Evolutionary conservation across 2,329 filamentous ascomycete genomes (phyloP).

Genomic region (Pseudocercospora musae): DNA sequence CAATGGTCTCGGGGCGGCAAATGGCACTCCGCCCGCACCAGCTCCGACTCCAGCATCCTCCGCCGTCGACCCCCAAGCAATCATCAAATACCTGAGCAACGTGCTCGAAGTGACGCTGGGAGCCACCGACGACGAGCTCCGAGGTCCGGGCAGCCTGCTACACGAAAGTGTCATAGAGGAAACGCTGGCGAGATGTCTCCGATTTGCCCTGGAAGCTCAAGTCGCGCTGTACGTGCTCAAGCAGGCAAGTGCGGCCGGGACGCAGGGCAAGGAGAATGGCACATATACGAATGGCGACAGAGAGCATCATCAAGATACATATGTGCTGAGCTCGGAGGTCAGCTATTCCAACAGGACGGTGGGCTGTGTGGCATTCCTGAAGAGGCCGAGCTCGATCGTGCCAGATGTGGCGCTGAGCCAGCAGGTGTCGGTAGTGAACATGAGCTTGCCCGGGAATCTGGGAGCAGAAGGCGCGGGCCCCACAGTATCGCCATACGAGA

Average conservation of each 20-base stretch:
- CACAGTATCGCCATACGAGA: constrained; percentile 80
- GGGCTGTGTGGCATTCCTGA: constrained; percentile 83
- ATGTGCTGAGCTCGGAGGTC: constrained; percentile 78
- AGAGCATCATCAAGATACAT: constrained; percentile 57
- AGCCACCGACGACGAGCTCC: constrained; percentile 68
- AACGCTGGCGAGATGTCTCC: constrained; percentile 79
- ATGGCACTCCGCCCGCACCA: constrained; percentile 30
- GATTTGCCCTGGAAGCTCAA: constrained; percentile 86
- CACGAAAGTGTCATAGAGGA: constrained; percentile 69
- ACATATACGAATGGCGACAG: constrained; percentile 31
- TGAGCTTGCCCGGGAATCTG: constrained; percentile 75
- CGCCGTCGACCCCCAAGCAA: constrained; percentile 45
- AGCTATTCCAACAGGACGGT: constrained; percentile 75
- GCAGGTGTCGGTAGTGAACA: constrained; percentile 89
- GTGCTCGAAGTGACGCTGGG: constrained; percentile 50
- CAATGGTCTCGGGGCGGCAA: constrained; percentile 35
- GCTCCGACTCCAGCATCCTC: constrained; percentile 18
- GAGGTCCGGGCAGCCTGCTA: constrained; percentile 76
- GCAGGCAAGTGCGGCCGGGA: constrained; percentile 55
- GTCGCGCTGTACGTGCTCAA: constrained; percentile 89
- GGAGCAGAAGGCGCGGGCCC: constrained; percentile 46
- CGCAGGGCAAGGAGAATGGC: constrained; percentile 48
- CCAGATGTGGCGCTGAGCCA: constrained; percentile 74
- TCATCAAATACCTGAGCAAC: constrained; percentile 49
- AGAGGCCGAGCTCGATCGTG: constrained; percentile 84